These are phyloP conservation scores for Nymphaea thermarum DNA, from an alignment of 164 flowering plant species.

Conservation along the genomic window DNA sequence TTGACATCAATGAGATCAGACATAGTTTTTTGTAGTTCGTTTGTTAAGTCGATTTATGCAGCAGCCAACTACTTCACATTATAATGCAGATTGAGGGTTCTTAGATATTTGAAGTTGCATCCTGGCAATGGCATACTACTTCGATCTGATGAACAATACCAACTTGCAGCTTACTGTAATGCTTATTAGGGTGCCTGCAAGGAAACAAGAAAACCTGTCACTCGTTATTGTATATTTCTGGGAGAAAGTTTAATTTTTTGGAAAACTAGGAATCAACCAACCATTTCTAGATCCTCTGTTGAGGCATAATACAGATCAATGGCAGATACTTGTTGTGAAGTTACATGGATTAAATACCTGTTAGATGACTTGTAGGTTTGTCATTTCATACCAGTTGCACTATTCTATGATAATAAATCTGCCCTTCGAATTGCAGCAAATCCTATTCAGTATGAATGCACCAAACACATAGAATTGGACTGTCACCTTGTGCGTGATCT, in stretches of 20 bases:
- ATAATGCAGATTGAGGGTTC: no score
- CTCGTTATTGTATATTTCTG: background rate
- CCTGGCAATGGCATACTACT: background rate
- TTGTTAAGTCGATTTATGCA: background rate
- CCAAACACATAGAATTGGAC: background rate
- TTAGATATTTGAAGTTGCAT: background rate
- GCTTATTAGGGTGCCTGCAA: background rate
- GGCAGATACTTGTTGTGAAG: background rate
- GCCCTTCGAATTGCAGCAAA: background rate
- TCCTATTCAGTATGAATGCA: background rate
- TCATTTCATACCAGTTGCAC: background rate
- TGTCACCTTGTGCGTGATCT: background rate
- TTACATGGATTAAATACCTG: background rate
- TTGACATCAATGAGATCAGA: background rate
- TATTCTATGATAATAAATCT: background rate
- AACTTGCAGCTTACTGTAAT: background rate
- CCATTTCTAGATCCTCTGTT: background rate
- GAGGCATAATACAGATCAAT: background rate
- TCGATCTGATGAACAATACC: background rate
- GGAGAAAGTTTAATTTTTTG: background rate
- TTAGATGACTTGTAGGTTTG: background rate
- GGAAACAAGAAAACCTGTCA: background rate
- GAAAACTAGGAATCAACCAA: background rate
- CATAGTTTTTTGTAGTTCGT: background rate
- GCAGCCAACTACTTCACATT: background rate